Evolutionary conservation across 2,329 filamentous ascomycete species (phyloP).

Genomic region (Metarhizium brunneum): DNA sequence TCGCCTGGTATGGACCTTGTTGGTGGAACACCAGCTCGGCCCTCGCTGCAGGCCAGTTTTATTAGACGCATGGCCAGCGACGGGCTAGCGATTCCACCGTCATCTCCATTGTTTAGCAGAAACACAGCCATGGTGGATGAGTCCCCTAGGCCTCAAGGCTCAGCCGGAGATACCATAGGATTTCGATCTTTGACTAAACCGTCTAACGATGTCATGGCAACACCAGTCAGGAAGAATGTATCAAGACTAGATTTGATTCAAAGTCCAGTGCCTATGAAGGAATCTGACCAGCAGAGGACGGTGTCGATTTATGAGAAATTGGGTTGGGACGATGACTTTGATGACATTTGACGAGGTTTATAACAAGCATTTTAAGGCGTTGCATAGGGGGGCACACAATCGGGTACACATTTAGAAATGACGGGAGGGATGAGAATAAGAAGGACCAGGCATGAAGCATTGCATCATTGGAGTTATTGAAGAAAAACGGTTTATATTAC

Average conservation of each 20-base stretch:
- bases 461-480: not conserved
- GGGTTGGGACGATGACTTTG: constrained; percentile 50
- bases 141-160: constrained; percentile 8
- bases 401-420: not conserved
- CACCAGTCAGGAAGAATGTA: constrained; percentile 28
- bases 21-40: constrained; percentile 21
- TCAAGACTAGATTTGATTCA: constrained; percentile 8
- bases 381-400: not conserved
- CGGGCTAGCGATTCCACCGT: constrained; percentile 21
- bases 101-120: constrained; percentile 25
- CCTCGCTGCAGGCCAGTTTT: constrained; percentile 16
- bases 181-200: constrained; percentile 10
- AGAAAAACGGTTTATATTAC: not conserved
- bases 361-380: constrained; percentile 6
- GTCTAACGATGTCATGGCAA: constrained; percentile 22
- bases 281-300: constrained; percentile 14
- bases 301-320: constrained; percentile 43
- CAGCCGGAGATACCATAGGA: constrained; percentile 9
- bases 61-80: constrained; percentile 18
- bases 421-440: not conserved
- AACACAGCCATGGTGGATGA: constrained; percentile 10
- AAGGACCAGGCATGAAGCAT: not conserved
- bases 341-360: constrained; percentile 30
- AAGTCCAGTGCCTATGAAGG: constrained; percentile 9
- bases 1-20: constrained; percentile 21